Percentiles rank a stretch among this genome's conserved stretches.
These are phyloP conservation scores for Hibiscus mutabilis DNA, from an alignment of 345 rosid genomes.

Conservation along the genomic window DNA sequence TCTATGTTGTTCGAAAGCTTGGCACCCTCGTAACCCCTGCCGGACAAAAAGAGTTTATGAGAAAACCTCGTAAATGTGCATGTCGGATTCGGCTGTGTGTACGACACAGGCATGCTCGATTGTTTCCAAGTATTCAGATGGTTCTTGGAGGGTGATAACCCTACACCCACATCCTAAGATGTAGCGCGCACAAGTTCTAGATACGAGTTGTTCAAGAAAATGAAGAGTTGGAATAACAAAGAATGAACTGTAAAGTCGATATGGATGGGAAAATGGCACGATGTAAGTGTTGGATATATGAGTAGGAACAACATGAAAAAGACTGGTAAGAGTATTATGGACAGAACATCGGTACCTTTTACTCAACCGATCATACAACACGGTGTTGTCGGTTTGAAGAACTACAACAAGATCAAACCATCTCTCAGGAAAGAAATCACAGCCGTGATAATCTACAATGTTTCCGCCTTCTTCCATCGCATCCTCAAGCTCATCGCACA, in stretches of 20 bases:
- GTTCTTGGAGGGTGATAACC: not conserved
- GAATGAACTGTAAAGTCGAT: not conserved
- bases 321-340: not conserved
- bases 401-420: constrained; percentile 87
- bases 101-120: too few species aligned
- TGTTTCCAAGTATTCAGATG: not conserved
- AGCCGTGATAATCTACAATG: constrained; percentile 87
- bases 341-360: constrained; percentile 42
- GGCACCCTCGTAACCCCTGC: constrained; percentile 60
- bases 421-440: constrained; percentile 75
- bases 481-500: constrained; percentile 87
- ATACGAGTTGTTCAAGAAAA: not conserved
- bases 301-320: not conserved
- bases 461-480: constrained; percentile 75
- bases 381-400: constrained; percentile 70
- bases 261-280: not conserved
- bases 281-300: not conserved
- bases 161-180: not conserved
- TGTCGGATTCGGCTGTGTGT: not conserved
- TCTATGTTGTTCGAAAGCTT: constrained; percentile 80
- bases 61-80: not conserved
- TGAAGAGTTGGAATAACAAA: not conserved
- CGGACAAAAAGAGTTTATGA: not conserved
- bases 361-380: constrained; percentile 69
- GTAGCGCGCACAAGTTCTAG: not conserved